A percentile compares a stretch with the other conserved stretches of the same genome.
phyloP scores from a whole-genome alignment of 257 asterid species.

The Solanum neorickii region DNA sequence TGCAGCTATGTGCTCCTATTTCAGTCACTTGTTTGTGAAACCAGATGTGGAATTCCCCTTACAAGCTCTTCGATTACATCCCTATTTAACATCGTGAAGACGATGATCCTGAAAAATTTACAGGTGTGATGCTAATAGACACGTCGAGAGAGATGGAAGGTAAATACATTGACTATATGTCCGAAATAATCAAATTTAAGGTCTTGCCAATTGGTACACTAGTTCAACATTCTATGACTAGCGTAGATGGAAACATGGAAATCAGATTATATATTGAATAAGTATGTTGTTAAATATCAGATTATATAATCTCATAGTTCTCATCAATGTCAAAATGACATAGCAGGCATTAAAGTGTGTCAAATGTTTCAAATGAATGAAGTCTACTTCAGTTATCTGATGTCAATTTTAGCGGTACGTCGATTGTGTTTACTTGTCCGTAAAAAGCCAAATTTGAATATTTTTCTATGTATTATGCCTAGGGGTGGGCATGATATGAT shows the following conservation, averaged over 20 bases:
- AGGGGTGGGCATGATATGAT: too few relatives aligned
- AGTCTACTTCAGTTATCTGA: background rate
- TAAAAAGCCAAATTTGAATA: background rate
- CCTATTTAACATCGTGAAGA: background rate
- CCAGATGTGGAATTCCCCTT: conserved; percentile 18
- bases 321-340: background rate
- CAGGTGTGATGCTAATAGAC: background rate
- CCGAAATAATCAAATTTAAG: background rate
- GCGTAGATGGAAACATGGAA: background rate
- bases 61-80: conserved; percentile 6
- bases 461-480: background rate
- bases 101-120: background rate
- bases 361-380: too few relatives aligned
- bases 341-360: background rate
- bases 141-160: background rate
- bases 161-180: background rate
- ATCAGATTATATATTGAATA: background rate
- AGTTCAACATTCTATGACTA: background rate
- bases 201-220: background rate
- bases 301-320: background rate
- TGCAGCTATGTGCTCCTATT: conserved; percentile 17
- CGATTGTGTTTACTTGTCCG: background rate
- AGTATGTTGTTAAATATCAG: background rate
- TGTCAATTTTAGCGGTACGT: background rate
- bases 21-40: conserved; percentile 1